phyloP scores from a whole-genome alignment of 1,139 yeast genomes.

The Yamadazyma sp. region DNA sequence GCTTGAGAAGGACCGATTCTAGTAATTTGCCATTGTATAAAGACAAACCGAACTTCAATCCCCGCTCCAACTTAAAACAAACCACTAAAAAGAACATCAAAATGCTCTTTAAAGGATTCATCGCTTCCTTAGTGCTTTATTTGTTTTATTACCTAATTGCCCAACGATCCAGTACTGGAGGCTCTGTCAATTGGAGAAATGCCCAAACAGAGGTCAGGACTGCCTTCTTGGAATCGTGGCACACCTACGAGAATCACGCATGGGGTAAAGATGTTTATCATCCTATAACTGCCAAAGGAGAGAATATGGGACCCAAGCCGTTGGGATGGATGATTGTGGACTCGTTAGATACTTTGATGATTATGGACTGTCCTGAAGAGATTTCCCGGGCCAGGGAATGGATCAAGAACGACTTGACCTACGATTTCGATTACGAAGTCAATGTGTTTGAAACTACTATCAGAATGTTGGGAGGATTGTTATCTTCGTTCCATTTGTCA shows the following conservation, averaged over 20 bases:
- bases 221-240: constrained; percentile 79
- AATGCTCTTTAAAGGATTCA: constrained; percentile 46
- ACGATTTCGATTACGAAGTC: constrained; percentile 65
- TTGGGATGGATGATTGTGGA: constrained; percentile 96
- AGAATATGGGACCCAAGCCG: constrained; percentile 80
- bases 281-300: constrained; percentile 59
- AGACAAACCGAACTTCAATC: constrained; percentile 25
- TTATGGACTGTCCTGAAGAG: constrained; percentile 76
- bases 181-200: constrained; percentile 30
- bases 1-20: background rate
- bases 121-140: constrained; percentile 40
- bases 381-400: constrained; percentile 66
- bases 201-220: constrained; percentile 57
- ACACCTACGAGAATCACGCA: constrained; percentile 70
- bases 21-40: constrained; percentile 29
- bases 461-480: constrained; percentile 88
- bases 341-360: constrained; percentile 75
- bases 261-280: constrained; percentile 62
- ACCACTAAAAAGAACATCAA: constrained; percentile 15
- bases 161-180: background rate
- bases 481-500: constrained; percentile 77
- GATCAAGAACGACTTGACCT: constrained; percentile 58
- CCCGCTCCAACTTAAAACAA: constrained; percentile 18
- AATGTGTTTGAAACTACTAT: constrained; percentile 92
- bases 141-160: constrained; percentile 25